phyloP scores from a whole-genome alignment of 805 yeast genomes.

The Zygotorulaspora florentina region DNA sequence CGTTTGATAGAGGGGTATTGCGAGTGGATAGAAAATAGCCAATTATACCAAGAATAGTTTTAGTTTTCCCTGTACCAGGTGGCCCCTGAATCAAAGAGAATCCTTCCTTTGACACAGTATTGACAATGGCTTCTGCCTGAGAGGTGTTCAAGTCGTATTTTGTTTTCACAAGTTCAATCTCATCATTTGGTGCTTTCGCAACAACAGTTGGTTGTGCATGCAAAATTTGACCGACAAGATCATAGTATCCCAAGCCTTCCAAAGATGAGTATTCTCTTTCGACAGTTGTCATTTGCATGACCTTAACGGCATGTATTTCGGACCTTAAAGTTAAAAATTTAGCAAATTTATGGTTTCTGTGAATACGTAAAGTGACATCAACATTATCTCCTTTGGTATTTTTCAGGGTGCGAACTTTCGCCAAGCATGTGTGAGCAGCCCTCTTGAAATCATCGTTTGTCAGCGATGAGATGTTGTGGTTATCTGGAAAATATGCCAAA shows the following conservation, averaged over 20 bases:
- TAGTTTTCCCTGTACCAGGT: conserved; percentile 99
- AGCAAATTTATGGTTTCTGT: conserved; percentile 43
- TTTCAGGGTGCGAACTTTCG: conserved; percentile 73
- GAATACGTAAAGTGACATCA: conserved; percentile 72
- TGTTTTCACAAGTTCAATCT: conserved; percentile 41
- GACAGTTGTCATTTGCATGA: conserved; percentile 83
- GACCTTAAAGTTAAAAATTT: conserved; percentile 57
- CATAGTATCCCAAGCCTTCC: conserved; percentile 77
- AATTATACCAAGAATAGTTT: conserved; percentile 87
- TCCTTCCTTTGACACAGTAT: conserved; percentile 63
- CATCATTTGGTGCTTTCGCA: conserved; percentile 29
- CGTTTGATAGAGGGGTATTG: conserved; percentile 25
- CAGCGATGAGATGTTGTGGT: conserved; percentile 24
- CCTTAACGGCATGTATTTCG: conserved; percentile 61
- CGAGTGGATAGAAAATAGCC: conserved; percentile 61
- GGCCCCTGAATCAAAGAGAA: conserved; percentile 96
- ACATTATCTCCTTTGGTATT: conserved; percentile 57
- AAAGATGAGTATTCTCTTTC: conserved; percentile 90
- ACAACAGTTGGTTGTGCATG: conserved; percentile 52
- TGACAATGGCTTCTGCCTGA: conserved; percentile 85
- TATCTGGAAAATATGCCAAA: conserved; percentile 49
- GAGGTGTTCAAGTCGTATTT: conserved; percentile 71
- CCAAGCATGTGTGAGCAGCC: conserved; percentile 58
- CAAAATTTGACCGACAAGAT: conserved; percentile 62
- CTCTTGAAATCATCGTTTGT: conserved; percentile 35